phyloP scores from a whole-genome alignment of 164 flowering plant species.

The Annona squamosa region DNA sequence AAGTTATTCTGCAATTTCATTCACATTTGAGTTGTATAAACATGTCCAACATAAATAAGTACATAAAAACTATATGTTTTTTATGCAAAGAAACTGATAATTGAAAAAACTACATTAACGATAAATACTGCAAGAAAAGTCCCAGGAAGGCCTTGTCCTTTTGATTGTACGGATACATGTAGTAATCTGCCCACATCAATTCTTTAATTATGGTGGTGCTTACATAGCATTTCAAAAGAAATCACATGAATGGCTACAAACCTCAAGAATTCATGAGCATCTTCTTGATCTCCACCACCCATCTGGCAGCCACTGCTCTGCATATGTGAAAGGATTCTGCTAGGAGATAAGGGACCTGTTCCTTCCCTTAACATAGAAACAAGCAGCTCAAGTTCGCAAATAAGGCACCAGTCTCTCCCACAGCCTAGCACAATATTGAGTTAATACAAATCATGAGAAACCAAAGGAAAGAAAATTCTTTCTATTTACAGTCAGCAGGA shows the following conservation, averaged over 20 bases:
- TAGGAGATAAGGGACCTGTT: slow-evolving; percentile 63
- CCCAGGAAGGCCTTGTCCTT: background rate
- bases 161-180: too few relatives aligned
- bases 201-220: background rate
- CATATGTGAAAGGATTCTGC: slow-evolving; percentile 53
- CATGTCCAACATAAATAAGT: too few relatives aligned
- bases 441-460: background rate
- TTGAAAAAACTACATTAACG: background rate
- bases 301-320: slow-evolving; percentile 50
- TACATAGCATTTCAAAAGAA: background rate
- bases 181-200: background rate
- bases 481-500: slow-evolving; percentile 2
- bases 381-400: slow-evolving; percentile 80
- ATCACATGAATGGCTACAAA: slow-evolving; percentile 10
- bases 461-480: background rate
- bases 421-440: slow-evolving; percentile 33
- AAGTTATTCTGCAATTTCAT: too few relatives aligned
- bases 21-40: too few relatives aligned
- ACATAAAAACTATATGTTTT: too few relatives aligned
- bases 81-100: background rate
- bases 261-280: slow-evolving; percentile 96
- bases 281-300: slow-evolving; percentile 92
- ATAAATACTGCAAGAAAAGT: background rate
- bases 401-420: slow-evolving; percentile 69
- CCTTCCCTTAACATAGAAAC: slow-evolving; percentile 46